Base-by-base conservation (phyloP, 345 rosid species). In the Mallotus nudiflorus region DNA sequence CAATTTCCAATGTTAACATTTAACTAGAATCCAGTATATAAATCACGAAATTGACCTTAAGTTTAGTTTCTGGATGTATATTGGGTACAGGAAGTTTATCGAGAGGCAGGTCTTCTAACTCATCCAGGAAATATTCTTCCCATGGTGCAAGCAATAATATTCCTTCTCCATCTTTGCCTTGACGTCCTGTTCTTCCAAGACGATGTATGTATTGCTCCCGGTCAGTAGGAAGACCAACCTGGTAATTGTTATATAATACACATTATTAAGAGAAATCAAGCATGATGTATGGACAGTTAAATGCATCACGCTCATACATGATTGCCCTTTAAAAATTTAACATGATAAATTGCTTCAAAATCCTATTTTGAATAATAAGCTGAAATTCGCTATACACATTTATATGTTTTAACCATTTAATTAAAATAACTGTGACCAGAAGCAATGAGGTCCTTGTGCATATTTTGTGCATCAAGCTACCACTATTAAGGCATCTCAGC, bases 51-150 rank as follows among this genome's bases (percentile, higher is more conserved):
- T 29, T 25, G 52, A 91, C 99, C 99, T 86, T 82, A 52, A 65
- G 75, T 72, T 87, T 86, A 44, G 68, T 45, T 69, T 85, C 82
- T 29, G 85, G 84, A 77, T 90, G 90, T 71, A 89, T 71, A 58
- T 71, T 70, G 1, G 91, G 99, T 39, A 73, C 65, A 35, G 88
- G 85, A 59, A 83, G 27, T 78, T 84, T 85, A 71, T 86, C 88
- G 22, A 91, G 85, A 42, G 97, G 97, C 71, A 96, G 81, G 73
- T 89, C 99, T 71, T 84, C 86, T 50, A 96, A 80, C 69, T 89
- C 91, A 55, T 88, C 85, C 70, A 96, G 80, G 87, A 96, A 96
- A 80, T 87, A 90, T 76, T 87, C 86, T 79, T 92, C 99, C 96
- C 97, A 96, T 37, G 99, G 99, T 11, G 98, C 91, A 58, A 96